Evolutionary conservation across 169 alveolate genomes (phyloP).

Genomic region (Pseudocohnilembus persalinus): DNA sequence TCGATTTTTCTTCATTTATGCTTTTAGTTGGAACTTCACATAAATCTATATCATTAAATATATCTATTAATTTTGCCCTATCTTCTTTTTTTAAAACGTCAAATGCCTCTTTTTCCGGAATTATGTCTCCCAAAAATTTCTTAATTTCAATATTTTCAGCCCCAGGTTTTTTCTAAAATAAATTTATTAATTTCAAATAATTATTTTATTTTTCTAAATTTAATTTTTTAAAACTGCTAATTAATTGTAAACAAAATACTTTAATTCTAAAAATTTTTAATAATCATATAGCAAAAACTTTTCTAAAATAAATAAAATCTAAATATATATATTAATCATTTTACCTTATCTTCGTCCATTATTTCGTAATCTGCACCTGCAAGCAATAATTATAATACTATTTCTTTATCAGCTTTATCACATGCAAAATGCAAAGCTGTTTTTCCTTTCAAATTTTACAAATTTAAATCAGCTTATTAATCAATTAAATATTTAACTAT

Average conservation of each 20-base stretch:
- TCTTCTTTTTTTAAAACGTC: slow-evolving; percentile 8
- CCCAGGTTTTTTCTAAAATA: slow-evolving; percentile 51
- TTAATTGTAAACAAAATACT: no score
- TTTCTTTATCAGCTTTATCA: slow-evolving; percentile 51
- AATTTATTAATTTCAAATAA: no score
- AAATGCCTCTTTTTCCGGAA: slow-evolving; percentile 39
- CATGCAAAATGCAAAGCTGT: slow-evolving; percentile 57
- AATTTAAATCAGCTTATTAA: slow-evolving; percentile 39
- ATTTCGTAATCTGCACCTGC: slow-evolving; percentile 38
- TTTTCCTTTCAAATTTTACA: slow-evolving; percentile 37
- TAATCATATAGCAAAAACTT: no score
- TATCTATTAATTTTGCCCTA: slow-evolving; percentile 21
- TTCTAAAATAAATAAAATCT: not conserved
- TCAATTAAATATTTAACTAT: slow-evolving; percentile 44
- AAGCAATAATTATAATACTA: slow-evolving; percentile 41
- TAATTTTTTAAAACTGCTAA: no score
- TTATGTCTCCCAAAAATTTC: slow-evolving; percentile 24
- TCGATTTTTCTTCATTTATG: slow-evolving; percentile 26
- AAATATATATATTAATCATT: no score
- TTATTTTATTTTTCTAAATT: no score
- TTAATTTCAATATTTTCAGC: slow-evolving; percentile 47
- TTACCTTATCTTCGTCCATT: slow-evolving; percentile 27
- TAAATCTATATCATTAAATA: slow-evolving; percentile 46
- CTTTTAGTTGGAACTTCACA: slow-evolving; percentile 11
- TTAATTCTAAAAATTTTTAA: no score